Base-by-base conservation (phyloP, 164 flowering plant species). In the Umbilicus rupestris region DNA sequence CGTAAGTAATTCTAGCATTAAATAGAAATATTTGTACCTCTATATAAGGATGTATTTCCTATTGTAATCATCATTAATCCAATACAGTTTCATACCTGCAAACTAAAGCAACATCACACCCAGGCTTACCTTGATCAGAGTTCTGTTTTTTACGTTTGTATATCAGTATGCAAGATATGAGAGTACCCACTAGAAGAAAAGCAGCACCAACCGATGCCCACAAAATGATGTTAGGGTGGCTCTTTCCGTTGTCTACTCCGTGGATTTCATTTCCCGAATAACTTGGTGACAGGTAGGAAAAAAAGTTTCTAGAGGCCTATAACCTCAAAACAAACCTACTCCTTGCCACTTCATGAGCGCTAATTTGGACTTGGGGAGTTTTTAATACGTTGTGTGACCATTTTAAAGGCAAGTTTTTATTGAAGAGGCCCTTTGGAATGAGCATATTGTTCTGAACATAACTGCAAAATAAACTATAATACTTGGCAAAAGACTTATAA, bases 401-500 rank as follows among this genome's bases (percentile, higher is more conserved):
- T 19, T 50, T 22, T 55, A 55, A 67, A 66, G 75, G 71, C 62
- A 86, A 57, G 68, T 78, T 77, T 62, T 72, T 78, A 42, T 37
- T 64, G 29, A 84, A 80, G 78, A 92, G 88, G 69, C 78, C 78
- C 5, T 82, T 76, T 46, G 99, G 94, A 68, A 92, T 81, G 66
- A 95, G 73, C 86, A 60, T 69, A 73, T 95, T 95, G 73, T 89
- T 85, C 69, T 95, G 97, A 76, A 92, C 72, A 69, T 89, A 82
- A 80, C 99, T 95, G 88, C 80, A 85, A 58, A 15, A 72, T 74
- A 50, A 64, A 72, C 35, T 68, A 20, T 8, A 52, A 7, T 10
- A 1, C 29, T 52, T 60, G 64, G 57, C 63, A 66, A n/a, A 71
- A 63, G 20, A n/a, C 39, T 29, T 66, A 31, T 57, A 57, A 28